Conservation (phyloP, 352 stramenopile species). For the Globisporangium apiculatum region DNA sequence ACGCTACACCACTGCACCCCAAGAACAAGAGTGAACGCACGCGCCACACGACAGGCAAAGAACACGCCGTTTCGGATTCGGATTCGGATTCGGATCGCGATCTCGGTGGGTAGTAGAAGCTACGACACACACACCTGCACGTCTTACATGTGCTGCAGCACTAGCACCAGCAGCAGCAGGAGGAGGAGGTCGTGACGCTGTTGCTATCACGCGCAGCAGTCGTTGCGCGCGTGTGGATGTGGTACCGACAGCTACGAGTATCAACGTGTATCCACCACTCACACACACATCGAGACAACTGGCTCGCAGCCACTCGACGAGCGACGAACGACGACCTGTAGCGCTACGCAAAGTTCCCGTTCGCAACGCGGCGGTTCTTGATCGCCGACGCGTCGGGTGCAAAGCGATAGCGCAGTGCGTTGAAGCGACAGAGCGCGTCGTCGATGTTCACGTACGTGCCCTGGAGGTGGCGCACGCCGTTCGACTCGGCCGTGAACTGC, state of each 20-base stretch:
- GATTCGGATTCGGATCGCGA: too few species aligned
- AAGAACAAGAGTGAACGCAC: too few species aligned
- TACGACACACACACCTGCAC: too few species aligned
- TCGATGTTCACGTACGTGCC: slow-evolving; percentile 87
- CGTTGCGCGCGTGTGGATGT: neutral
- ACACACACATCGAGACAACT: neutral
- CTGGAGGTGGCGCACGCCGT: slow-evolving; percentile 73
- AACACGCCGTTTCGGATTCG: too few species aligned
- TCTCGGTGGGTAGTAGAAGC: too few species aligned
- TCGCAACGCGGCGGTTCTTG: slow-evolving; percentile 65
- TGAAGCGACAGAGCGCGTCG: slow-evolving; percentile 80
- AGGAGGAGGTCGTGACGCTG: neutral
- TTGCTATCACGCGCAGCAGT: neutral
- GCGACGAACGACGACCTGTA: neutral
- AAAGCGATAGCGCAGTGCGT: slow-evolving; percentile 58
- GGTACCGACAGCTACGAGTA: too few species aligned
- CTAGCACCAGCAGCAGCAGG: neutral
- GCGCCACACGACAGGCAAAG: too few species aligned
- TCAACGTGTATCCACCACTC: neutral
- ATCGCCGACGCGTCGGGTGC: slow-evolving; percentile 23
- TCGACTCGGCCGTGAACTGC: slow-evolving; percentile 59
- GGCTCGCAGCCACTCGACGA: too few species aligned
- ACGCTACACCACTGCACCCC: too few species aligned
- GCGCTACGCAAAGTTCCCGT: slow-evolving; percentile 62
- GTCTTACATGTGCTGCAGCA: neutral